Conservation (phyloP, 2,329 filamentous ascomycete species). For the Emergomyces africanus region DNA sequence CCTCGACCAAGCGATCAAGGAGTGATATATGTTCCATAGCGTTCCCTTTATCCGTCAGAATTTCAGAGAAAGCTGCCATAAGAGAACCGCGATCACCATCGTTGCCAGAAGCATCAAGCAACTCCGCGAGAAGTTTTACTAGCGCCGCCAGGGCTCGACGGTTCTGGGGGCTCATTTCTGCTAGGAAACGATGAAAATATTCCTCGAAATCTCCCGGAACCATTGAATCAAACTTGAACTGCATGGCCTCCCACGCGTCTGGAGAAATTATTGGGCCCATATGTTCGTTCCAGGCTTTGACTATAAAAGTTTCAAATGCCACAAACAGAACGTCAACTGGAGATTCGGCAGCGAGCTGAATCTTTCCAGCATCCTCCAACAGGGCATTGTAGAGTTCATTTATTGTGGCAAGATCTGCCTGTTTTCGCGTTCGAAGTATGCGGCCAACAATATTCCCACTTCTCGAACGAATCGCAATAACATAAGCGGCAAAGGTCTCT, state of each 20-base stretch:
- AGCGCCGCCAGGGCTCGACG: slow-evolving; percentile 69
- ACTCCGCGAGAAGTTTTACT: slow-evolving; percentile 72
- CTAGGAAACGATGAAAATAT: slow-evolving; percentile 41
- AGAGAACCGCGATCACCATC: slow-evolving; percentile 81
- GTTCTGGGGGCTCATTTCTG: slow-evolving; percentile 45
- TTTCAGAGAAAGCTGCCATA: slow-evolving; percentile 77
- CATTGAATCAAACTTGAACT: slow-evolving; percentile 36
- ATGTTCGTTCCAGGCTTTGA: slow-evolving; percentile 74
- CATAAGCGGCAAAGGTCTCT: slow-evolving; percentile 72
- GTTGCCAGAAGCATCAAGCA: slow-evolving; percentile 80
- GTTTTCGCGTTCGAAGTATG: slow-evolving; percentile 54
- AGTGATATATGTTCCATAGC: slow-evolving; percentile 78
- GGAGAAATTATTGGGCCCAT: slow-evolving; percentile 74
- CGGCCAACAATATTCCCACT: slow-evolving; percentile 79
- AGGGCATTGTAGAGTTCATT: slow-evolving; percentile 86
- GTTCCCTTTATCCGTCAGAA: slow-evolving; percentile 64
- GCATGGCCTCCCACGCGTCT: slow-evolving; percentile 59
- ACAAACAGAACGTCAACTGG: slow-evolving; percentile 76
- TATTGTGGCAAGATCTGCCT: slow-evolving; percentile 64
- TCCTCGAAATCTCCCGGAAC: slow-evolving; percentile 40
- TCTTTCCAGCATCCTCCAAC: slow-evolving; percentile 68
- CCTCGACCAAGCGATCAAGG: slow-evolving; percentile 76
- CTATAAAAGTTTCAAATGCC: slow-evolving; percentile 86
- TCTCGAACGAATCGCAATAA: slow-evolving; percentile 67
- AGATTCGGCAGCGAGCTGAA: slow-evolving; percentile 61